Evolutionary conservation across 441 rosid species (phyloP), one percentile per base, ranked within the genome.

Genomic region (Eruca vesicaria): DNA sequence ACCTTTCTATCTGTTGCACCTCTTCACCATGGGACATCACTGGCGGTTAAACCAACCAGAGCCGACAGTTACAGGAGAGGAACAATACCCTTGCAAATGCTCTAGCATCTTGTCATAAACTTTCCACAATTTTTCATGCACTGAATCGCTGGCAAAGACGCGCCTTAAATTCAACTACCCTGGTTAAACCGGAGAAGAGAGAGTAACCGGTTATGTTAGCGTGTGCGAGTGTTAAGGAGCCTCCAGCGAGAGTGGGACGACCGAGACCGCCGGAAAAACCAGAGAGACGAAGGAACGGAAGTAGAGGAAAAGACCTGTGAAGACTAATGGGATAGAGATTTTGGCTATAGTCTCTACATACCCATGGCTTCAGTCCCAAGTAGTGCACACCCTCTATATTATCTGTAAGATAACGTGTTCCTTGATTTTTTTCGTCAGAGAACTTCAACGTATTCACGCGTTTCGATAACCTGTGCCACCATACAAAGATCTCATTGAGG

Each of bases 171-270:
- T 94, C 99, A 88, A 92, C 93, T 1, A 97, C 99, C 90, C 85
- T 88, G 67, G 96, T 90, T 0, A 94, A 86, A 21, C 99, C 99
- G 2, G 97, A 90, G 63, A 92, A 89, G 72, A 94, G 69, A 20
- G 99, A 92, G 78, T 94, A 92, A 4, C 98, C 98, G 3, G 96
- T 89, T 36, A 94, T 92, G 82, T 94, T 94, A 9, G 97, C 97
- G 36, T 92, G 92, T 11, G 93, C 97, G 2, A 87, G 50, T 7
- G 98, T 97, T 3, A 94, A 88, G 1, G 99, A 88, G 20, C 99
- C 99, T 1, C 97, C 98, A 0, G 99, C 96, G 38, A 94, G 78
- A 59, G 96, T 74, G 0, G 86, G 82, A 14, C 84, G 94, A 0
- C 98, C 98, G 2, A 88, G 92, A 16, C 81, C 85, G 31, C 98